Conservation (phyloP, 257 asterid genomes). For the Nicotiana undulata region DNA sequence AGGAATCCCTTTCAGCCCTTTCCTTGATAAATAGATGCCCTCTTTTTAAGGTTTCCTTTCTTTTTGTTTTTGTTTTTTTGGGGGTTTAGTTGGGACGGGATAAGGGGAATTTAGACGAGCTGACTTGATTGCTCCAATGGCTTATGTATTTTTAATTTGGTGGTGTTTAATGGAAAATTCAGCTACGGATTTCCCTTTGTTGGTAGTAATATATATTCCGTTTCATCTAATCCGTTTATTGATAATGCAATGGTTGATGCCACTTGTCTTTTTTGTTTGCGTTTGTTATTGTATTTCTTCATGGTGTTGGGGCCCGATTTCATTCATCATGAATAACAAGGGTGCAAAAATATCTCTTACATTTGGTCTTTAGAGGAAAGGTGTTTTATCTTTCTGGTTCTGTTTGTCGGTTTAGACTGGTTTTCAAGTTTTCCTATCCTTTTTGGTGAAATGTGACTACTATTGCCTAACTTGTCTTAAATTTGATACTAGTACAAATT, state of each 20-base stretch:
- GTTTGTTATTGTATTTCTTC: background rate
- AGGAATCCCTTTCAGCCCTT: background rate
- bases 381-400: background rate
- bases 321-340: background rate
- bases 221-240: background rate
- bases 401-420: too few species aligned
- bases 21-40: slow-evolving; percentile 10
- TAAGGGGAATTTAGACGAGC: background rate
- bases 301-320: background rate
- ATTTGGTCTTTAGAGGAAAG: background rate
- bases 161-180: background rate
- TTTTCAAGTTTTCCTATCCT: too few species aligned
- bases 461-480: background rate
- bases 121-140: background rate
- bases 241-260: background rate
- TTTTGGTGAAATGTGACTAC: background rate
- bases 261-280: background rate
- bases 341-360: background rate
- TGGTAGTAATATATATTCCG: background rate
- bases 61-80: background rate
- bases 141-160: background rate
- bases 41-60: background rate
- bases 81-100: background rate
- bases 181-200: background rate
- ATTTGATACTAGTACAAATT: background rate